A percentile compares a stretch with the other conserved stretches of the same genome.
Conservation (phyloP, 2,329 filamentous ascomycete species). For the Cladosporium sp. region DNA sequence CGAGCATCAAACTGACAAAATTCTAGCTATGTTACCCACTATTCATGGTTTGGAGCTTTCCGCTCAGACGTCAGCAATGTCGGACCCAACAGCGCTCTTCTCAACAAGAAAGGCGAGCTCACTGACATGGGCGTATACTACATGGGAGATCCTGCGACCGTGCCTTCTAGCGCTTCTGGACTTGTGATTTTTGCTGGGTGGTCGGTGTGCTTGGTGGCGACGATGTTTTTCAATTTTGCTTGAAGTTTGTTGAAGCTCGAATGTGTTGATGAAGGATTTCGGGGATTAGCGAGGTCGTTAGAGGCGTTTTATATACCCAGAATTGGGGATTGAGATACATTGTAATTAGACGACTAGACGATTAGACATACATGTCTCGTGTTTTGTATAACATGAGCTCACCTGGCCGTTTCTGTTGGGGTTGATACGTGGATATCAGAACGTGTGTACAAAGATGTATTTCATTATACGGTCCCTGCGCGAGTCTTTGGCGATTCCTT, state of each 20-base stretch:
- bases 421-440: not conserved
- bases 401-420: not conserved
- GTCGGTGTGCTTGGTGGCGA: constrained; percentile 25
- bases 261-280: not conserved
- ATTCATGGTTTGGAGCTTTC: constrained; percentile 77
- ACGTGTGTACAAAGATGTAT: not conserved
- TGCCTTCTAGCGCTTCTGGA: constrained; percentile 36
- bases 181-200: constrained; percentile 32
- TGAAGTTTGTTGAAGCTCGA: not conserved
- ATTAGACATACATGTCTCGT: not conserved
- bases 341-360: not conserved
- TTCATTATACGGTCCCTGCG: not conserved
- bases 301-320: constrained; percentile 4
- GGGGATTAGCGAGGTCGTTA: constrained; percentile 7
- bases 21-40: constrained; percentile 58
- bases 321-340: not conserved
- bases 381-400: not conserved
- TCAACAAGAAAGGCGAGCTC: constrained; percentile 66
- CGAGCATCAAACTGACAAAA: not conserved
- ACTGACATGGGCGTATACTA: constrained; percentile 80
- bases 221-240: constrained; percentile 24
- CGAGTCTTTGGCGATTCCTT: not conserved
- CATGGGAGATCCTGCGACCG: constrained; percentile 54
- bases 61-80: constrained; percentile 70
- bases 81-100: constrained; percentile 70